A percentile compares a stretch with the other conserved stretches of the same genome.
These are phyloP conservation scores for Saussurea involucrata DNA, from an alignment of 129 eudicot species.

Conservation along the genomic window DNA sequence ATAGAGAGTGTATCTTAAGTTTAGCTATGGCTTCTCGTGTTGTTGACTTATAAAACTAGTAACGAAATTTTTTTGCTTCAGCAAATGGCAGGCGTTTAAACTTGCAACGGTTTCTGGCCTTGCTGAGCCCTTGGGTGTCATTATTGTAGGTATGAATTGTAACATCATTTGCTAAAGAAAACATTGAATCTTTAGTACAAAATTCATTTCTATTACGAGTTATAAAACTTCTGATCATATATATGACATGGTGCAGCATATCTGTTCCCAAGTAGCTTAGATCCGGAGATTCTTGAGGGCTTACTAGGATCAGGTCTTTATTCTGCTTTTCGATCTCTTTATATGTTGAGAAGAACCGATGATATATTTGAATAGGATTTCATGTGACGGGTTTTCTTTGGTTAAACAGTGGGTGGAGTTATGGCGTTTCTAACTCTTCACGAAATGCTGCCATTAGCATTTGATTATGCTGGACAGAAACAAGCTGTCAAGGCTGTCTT, in stretches of 20 bases:
- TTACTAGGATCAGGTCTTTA: slow-evolving; percentile 77
- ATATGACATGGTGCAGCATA: slow-evolving; percentile 60
- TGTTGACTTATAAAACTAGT: background rate
- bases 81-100: slow-evolving; percentile 99
- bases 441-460: slow-evolving; percentile 95
- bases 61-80: slow-evolving; percentile 26
- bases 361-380: background rate
- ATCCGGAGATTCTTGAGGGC: slow-evolving; percentile 96
- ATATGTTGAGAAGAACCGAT: background rate
- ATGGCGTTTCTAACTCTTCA: slow-evolving; percentile 97
- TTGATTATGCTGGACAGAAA: slow-evolving; percentile 98
- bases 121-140: slow-evolving; percentile 96
- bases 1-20: background rate
- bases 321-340: background rate
- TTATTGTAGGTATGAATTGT: slow-evolving; percentile 72
- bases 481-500: slow-evolving; percentile 98
- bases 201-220: background rate
- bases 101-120: slow-evolving; percentile 93
- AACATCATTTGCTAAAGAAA: background rate
- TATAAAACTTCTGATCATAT: background rate
- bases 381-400: background rate
- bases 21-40: background rate
- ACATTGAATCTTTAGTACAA: background rate
- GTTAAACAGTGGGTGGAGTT: slow-evolving; percentile 85
- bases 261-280: slow-evolving; percentile 84